These are phyloP conservation scores for Penicillium fimorum DNA, from an alignment of 495 filamentous ascomycete genomes.

Conservation along the genomic window DNA sequence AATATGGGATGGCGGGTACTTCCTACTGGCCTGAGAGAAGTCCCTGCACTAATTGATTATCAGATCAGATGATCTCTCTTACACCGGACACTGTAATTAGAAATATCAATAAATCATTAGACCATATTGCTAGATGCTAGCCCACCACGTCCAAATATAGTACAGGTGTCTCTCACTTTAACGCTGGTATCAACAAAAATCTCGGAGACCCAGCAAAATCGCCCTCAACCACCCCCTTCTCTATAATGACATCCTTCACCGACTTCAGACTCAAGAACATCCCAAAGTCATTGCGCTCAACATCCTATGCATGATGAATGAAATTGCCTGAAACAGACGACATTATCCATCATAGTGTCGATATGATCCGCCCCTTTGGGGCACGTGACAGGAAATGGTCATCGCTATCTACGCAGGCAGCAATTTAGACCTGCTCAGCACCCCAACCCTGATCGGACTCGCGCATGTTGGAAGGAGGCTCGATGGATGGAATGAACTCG, in stretches of 20 bases:
- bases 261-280: neutral
- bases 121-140: conserved; percentile 8
- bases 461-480: conserved; percentile 97
- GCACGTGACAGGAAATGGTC: neutral
- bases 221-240: neutral
- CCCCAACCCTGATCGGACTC: conserved; percentile 88
- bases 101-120: conserved; percentile 8
- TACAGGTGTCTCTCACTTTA: conserved; percentile 13
- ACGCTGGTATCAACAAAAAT: conserved; percentile 5
- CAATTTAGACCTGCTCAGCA: conserved; percentile 76
- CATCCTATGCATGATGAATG: neutral
- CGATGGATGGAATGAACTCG: conserved; percentile 93
- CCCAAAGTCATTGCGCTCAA: neutral
- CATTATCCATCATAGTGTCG: neutral
- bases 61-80: conserved; percentile 9
- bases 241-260: neutral
- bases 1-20: too few species aligned
- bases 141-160: conserved; percentile 15
- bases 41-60: neutral
- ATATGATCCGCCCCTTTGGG: neutral
- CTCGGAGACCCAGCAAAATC: conserved; percentile 3
- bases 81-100: neutral
- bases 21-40: neutral
- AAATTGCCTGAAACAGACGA: neutral
- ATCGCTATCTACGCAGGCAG: neutral